phyloP scores from a whole-genome alignment of 2,329 filamentous ascomycete genomes.

The Colletotrichum sansevieriae region DNA sequence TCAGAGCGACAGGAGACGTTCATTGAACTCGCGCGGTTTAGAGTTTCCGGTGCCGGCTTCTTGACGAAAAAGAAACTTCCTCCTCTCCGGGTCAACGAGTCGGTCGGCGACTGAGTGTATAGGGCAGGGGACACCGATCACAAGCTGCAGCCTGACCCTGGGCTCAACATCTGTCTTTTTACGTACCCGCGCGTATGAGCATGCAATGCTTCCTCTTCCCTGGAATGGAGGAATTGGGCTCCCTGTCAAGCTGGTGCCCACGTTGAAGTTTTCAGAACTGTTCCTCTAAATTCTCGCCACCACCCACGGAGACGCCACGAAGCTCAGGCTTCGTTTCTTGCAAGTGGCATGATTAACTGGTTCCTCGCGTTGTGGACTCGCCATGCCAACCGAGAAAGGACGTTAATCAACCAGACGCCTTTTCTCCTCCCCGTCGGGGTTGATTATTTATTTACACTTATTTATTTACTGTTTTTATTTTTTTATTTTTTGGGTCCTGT shows the following conservation, averaged over 20 bases:
- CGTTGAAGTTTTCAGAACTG: background rate
- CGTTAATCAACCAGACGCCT: background rate
- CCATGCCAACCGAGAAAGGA: conserved; percentile 4
- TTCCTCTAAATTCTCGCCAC: background rate
- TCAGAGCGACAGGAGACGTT: conserved; percentile 6
- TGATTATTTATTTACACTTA: too few species aligned
- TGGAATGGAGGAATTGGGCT: background rate
- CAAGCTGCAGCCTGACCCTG: conserved; percentile 25
- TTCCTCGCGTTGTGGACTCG: conserved; percentile 22
- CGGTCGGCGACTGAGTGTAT: background rate
- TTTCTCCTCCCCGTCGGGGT: background rate
- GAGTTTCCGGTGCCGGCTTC: conserved; percentile 22
- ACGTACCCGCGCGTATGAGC: conserved; percentile 18
- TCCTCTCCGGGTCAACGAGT: background rate
- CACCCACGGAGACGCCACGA: background rate
- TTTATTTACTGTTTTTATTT: background rate
- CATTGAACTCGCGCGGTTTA: conserved; percentile 23
- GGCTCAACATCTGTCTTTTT: conserved; percentile 4
- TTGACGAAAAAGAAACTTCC: background rate
- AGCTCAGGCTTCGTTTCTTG: conserved; percentile 6
- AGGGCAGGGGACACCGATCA: background rate
- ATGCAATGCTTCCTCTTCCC: conserved; percentile 4
- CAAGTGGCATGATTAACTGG: conserved; percentile 15
- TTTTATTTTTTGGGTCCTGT: background rate
- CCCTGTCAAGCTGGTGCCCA: background rate